These are phyloP conservation scores for Neofusicoccum cordaticola DNA, from an alignment of 2,329 filamentous ascomycete species.

Conservation along the genomic window DNA sequence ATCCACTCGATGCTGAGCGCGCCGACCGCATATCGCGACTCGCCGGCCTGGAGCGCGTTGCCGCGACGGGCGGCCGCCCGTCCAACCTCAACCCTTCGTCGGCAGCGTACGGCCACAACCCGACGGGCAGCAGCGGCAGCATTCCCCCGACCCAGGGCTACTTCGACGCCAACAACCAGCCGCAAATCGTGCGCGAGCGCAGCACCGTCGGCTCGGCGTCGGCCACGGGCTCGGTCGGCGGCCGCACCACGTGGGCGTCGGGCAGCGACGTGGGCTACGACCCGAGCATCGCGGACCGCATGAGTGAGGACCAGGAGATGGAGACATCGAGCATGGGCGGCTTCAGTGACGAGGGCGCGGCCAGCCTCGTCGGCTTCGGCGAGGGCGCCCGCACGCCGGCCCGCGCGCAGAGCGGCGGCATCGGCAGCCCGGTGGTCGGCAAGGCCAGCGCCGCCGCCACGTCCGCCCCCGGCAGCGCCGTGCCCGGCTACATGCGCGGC, in stretches of 20 bases:
- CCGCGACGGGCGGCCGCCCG: conserved; percentile 62
- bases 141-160: conserved; percentile 57
- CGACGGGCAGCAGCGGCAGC: conserved; percentile 33
- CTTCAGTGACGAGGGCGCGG: conserved; percentile 84
- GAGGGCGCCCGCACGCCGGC: conserved; percentile 70
- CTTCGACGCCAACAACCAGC: conserved; percentile 73
- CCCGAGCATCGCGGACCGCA: conserved; percentile 59
- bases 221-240: conserved; percentile 75
- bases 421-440: conserved; percentile 72
- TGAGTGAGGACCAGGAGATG: conserved; percentile 65
- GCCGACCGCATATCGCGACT: conserved; percentile 93
- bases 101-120: conserved; percentile 32
- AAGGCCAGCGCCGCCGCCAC: conserved; percentile 29
- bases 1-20: conserved; percentile 83
- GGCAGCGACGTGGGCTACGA: conserved; percentile 56
- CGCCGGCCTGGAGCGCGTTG: conserved; percentile 84
- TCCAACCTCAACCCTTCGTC: conserved; percentile 45
- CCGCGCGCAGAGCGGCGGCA: conserved; percentile 58
- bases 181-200: conserved; percentile 65
- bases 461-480: conserved; percentile 17
- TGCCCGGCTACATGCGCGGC: conserved; percentile 8
- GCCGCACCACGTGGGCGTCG: conserved; percentile 64
- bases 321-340: conserved; percentile 66
- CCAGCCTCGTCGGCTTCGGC: conserved; percentile 85
- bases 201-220: conserved; percentile 90